Percentiles rank a stretch among this genome's conserved stretches.
Evolutionary conservation across 129 eudicot genomes (phyloP).

Genomic region (Ambrosia artemisiifolia): DNA sequence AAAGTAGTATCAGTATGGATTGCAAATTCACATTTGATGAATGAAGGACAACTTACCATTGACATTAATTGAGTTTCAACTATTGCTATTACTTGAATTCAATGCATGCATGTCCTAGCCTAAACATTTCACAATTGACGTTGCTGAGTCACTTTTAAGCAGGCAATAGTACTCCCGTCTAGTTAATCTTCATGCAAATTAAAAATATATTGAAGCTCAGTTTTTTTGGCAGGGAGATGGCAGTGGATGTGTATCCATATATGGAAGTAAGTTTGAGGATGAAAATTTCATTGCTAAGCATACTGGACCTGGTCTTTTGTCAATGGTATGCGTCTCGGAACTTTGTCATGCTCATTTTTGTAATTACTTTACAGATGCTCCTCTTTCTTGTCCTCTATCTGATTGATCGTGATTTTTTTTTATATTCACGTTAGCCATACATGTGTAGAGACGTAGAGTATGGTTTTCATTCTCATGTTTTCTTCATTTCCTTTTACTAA

Average conservation of each 20-base stretch:
- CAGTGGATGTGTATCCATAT: conserved; percentile 82
- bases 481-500: conserved; percentile 1
- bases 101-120: neutral
- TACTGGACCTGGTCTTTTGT: conserved; percentile 94
- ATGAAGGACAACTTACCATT: neutral
- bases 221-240: conserved; percentile 85
- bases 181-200: neutral
- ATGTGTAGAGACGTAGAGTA: neutral
- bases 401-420: neutral
- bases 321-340: conserved; percentile 62
- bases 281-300: conserved; percentile 96
- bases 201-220: neutral
- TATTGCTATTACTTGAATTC: neutral
- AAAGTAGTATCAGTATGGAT: neutral
- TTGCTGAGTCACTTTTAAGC: neutral
- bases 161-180: neutral
- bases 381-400: neutral
- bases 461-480: neutral
- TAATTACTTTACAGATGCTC: conserved; percentile 15
- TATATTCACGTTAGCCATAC: conserved; percentile 2
- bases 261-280: conserved; percentile 95
- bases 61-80: neutral
- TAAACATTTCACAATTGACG: neutral
- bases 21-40: neutral
- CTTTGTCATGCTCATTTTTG: conserved; percentile 7